Conservation (phyloP, 2,329 filamentous ascomycete genomes). For the Penicillium sp. region DNA sequence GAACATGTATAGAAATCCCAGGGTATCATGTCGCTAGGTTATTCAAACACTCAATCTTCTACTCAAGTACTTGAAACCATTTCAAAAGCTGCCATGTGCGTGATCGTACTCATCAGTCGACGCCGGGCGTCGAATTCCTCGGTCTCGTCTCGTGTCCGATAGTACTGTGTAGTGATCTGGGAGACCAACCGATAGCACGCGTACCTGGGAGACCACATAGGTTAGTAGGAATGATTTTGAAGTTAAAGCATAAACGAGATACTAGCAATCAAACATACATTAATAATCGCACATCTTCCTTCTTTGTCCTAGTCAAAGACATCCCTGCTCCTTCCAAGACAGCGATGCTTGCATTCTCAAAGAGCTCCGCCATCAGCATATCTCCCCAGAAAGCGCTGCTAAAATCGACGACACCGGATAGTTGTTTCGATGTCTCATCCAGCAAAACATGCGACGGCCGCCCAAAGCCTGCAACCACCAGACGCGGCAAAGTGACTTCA, state of each 20-base stretch:
- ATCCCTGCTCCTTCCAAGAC: conserved; percentile 38
- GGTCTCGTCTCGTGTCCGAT: conserved; percentile 35
- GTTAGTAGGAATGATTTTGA: background rate
- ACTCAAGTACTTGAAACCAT: conserved; percentile 6
- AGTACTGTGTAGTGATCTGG: conserved; percentile 40
- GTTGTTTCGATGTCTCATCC: conserved; percentile 46
- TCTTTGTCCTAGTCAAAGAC: conserved; percentile 19
- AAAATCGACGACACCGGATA: conserved; percentile 54
- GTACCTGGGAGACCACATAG: conserved; percentile 28
- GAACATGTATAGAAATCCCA: conserved; percentile 1
- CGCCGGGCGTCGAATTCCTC: conserved; percentile 39
- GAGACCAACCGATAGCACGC: conserved; percentile 40
- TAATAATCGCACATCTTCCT: conserved; percentile 31
- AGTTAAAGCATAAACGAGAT: background rate
- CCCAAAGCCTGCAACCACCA: conserved; percentile 53
- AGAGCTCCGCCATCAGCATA: conserved; percentile 53
- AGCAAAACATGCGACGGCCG: conserved; percentile 52
- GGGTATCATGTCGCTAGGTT: conserved; percentile 3
- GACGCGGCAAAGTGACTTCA: conserved; percentile 49
- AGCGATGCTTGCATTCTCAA: conserved; percentile 38
- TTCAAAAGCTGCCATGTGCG: conserved; percentile 27
- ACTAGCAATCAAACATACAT: conserved; percentile 28
- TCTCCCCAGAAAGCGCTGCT: conserved; percentile 58
- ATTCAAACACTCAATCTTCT: background rate
- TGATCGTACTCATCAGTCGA: conserved; percentile 31